Base-by-base conservation (phyloP, 805 yeast genomes). In the Candida peoriensis region DNA sequence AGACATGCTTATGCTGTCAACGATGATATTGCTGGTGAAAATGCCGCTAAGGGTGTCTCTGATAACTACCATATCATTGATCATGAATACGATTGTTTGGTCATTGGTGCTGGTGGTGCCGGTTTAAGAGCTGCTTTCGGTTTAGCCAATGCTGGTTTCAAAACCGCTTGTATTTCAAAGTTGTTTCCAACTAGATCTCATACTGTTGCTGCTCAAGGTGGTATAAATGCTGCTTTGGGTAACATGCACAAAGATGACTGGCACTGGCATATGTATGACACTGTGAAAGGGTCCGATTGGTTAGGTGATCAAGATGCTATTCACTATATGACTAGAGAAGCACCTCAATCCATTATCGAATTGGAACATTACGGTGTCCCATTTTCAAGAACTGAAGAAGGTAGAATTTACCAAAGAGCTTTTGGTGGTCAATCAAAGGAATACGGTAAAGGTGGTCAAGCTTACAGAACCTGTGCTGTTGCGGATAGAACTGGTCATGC, bases 191-290 rank as follows among this genome's bases (percentile, higher is more conserved):
- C 98, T 20, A 83, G 98, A 68, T 89, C 97, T 14, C 98, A 90
- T 62, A 90, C 98, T 15, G 98, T 90, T 33, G 97, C 97, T 38
- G 98, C 98, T 33, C 98, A 90, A 68, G 98, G 98, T 68, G 98
- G 98, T 70, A 93, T 90, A 66, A 90, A 90, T 57, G 98, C 97
- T 48, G 98, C 98, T 20, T 74, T 90, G 47, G 98, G 97, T 51
- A 90, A 90, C 74, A 90, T 90, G 96, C 97, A 93, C 70, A 73
- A 76, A 50, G 98, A 90, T 64, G 89, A 89, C 70, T 90, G 98
- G 98, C 95, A 86, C 65, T 93, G 97, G 97, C 98, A 90, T 66
- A 89, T 90, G 97, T 90, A 93, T 67, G 98, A 90, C 61, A 90
- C 98, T 54, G 97, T 90, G 53, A 90, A 90, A 70, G 98, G 98